Base-by-base conservation (phyloP, 1,284 basidiomycete genomes). In the Inonotus obliquus region DNA sequence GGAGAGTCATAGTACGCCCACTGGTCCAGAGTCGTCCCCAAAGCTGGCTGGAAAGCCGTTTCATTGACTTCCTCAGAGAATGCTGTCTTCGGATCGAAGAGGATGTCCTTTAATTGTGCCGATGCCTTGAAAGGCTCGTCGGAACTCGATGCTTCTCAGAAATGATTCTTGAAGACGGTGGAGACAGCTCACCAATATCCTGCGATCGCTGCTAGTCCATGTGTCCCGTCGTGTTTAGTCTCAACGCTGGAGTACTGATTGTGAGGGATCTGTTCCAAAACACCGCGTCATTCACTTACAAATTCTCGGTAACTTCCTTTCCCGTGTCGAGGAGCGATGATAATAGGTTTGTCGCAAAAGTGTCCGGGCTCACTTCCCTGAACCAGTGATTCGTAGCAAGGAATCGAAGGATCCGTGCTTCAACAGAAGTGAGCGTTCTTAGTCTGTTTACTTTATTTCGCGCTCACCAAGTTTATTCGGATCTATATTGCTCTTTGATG, bases 261-360 rank as follows among this genome's bases (percentile, higher is more conserved):
- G 49, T 52, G 14, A 56, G 19, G 11, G n/a, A n/a, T n/a, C n/a
- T n/a, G n/a, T n/a, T n/a, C n/a, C n/a, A n/a, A n/a, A n/a, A n/a
- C n/a, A n/a, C n/a, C n/a, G n/a, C n/a, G n/a, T n/a, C n/a, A n/a
- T n/a, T n/a, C 14, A 5, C 10, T 25, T n/a, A 1, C 10, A 13
- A 23, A 21, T 17, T 32, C 32, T n/a, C n/a, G n/a, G n/a, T n/a
- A n/a, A 9, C 32, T 32, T 32, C n/a, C 21, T 74, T 72, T 44
- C 64, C 59, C 35, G 72, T 74, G 39, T 67, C 62, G 7, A 75
- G 65, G 13, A 71, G 51, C 1, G 71, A 70, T 2, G 74, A 73
- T 17, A 72, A 64, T 10, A 70, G 72, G 54, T 75, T 77, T 61
- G 73, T 72, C 0, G 71, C 69, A 56, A 74, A 77, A 0, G 71